Evolutionary conservation across 805 yeast genomes (phyloP).

Genomic region (Candida succiphila): DNA sequence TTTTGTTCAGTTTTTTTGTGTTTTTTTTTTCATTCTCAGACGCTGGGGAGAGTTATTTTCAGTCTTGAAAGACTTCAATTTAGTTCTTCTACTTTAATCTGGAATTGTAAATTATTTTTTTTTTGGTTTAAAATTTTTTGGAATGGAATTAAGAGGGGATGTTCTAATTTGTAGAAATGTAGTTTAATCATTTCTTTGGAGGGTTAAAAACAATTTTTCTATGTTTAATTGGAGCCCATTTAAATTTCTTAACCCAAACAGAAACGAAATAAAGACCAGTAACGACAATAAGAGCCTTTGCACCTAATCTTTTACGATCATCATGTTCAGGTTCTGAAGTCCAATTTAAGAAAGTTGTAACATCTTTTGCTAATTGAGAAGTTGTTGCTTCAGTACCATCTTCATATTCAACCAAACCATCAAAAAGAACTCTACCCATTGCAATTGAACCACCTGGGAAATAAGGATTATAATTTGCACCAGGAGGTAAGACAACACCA

Average conservation of each 20-base stretch:
- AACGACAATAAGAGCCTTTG: slow-evolving; percentile 77
- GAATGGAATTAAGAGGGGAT: no score
- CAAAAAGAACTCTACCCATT: slow-evolving; percentile 97
- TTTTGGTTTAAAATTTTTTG: no score
- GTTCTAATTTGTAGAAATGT: no score
- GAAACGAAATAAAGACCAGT: slow-evolving; percentile 74
- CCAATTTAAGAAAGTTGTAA: slow-evolving; percentile 93
- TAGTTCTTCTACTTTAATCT: no score
- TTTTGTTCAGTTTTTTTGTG: no score
- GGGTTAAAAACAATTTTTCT: slow-evolving; percentile 91
- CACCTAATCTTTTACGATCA: slow-evolving; percentile 93
- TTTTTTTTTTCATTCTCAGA: no score
- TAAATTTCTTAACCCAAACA: slow-evolving; percentile 93
- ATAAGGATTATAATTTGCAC: slow-evolving; percentile 97
- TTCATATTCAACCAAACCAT: slow-evolving; percentile 95
- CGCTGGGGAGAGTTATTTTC: no score
- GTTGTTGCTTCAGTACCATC: slow-evolving; percentile 99
- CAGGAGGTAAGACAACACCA: slow-evolving; percentile 87
- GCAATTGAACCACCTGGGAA: slow-evolving; percentile 99
- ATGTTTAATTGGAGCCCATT: slow-evolving; percentile 93
- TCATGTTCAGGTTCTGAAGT: slow-evolving; percentile 98
- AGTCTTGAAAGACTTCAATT: no score
- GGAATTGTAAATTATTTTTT: no score
- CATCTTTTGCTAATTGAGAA: slow-evolving; percentile 99
- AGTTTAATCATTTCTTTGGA: slow-evolving; percentile 52